Evolutionary conservation across 768 basidiomycete genomes (phyloP).

Genomic region (Phaeotremella fagi): DNA sequence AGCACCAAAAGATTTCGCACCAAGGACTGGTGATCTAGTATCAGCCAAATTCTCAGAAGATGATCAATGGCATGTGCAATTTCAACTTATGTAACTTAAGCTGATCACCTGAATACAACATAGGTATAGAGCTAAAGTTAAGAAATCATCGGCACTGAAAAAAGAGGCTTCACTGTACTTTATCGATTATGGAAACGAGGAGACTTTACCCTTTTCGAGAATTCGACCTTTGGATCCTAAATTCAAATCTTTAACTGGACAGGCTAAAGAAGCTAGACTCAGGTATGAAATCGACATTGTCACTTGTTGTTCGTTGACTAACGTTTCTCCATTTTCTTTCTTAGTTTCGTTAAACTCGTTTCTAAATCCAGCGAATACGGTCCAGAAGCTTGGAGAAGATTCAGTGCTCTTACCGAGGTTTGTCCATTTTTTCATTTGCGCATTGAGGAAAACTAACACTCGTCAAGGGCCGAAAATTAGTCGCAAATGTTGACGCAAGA

Average conservation of each 20-base stretch:
- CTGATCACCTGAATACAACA: neutral
- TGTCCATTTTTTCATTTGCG: neutral
- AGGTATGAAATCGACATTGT: no score
- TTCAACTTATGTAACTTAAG: neutral
- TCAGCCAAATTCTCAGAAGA: constrained; percentile 81
- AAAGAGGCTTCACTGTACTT: constrained; percentile 93
- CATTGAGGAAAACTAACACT: constrained; percentile 6
- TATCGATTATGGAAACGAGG: constrained; percentile 82
- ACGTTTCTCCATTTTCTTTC: constrained; percentile 1
- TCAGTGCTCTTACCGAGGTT: constrained; percentile 71
- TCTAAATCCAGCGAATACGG: constrained; percentile 80
- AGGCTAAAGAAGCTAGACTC: constrained; percentile 89
- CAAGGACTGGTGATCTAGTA: constrained; percentile 81
- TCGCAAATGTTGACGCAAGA: constrained; percentile 87
- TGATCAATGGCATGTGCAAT: constrained; percentile 66
- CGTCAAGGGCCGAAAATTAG: constrained; percentile 73
- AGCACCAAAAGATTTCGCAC: constrained; percentile 65
- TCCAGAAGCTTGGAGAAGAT: constrained; percentile 75
- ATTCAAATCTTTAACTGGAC: constrained; percentile 84
- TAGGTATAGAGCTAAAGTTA: constrained; percentile 81
- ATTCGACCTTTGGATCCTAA: constrained; percentile 83
- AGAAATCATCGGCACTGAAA: constrained; percentile 76
- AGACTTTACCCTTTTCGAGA: constrained; percentile 66
- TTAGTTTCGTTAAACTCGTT: constrained; percentile 79
- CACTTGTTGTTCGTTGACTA: constrained; percentile 17